Evolutionary conservation across 306 rosid species (phyloP).

Genomic region (Quercus bicolor): DNA sequence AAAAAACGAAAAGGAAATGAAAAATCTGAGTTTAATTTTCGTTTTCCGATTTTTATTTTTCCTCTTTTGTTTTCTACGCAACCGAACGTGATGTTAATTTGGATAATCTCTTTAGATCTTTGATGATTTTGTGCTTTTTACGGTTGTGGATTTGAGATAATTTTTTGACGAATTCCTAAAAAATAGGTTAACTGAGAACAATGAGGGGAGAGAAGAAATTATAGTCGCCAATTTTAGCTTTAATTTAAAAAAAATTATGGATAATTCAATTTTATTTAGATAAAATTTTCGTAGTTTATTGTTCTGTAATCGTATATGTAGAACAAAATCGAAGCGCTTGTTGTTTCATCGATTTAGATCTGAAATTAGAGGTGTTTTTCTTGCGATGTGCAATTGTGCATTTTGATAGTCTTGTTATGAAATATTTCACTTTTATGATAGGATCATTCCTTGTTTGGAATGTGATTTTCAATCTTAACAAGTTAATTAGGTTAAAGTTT

Average conservation of each 20-base stretch:
- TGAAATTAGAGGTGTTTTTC: background rate
- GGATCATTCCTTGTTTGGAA: background rate
- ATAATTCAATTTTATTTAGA: background rate
- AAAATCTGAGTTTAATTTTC: background rate
- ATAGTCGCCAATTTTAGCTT: background rate
- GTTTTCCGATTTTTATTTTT: background rate
- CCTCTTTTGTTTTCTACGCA: background rate
- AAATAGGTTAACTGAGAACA: background rate
- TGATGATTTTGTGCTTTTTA: background rate
- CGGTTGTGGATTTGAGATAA: background rate
- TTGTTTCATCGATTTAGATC: background rate
- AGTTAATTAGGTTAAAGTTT: background rate
- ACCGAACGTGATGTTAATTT: background rate
- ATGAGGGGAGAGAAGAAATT: background rate
- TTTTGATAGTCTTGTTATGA: background rate
- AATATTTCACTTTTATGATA: background rate
- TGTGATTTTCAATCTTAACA: background rate
- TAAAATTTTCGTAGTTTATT: background rate
- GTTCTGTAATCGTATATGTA: background rate
- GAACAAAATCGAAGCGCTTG: background rate
- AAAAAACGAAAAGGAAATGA: background rate
- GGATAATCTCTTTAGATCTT: conserved; percentile 13
- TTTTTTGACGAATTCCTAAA: background rate
- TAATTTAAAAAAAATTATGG: background rate
- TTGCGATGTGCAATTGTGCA: background rate